Evolutionary conservation across 1,284 basidiomycete species (phyloP).

Genomic region (Fomes fomentarius): DNA sequence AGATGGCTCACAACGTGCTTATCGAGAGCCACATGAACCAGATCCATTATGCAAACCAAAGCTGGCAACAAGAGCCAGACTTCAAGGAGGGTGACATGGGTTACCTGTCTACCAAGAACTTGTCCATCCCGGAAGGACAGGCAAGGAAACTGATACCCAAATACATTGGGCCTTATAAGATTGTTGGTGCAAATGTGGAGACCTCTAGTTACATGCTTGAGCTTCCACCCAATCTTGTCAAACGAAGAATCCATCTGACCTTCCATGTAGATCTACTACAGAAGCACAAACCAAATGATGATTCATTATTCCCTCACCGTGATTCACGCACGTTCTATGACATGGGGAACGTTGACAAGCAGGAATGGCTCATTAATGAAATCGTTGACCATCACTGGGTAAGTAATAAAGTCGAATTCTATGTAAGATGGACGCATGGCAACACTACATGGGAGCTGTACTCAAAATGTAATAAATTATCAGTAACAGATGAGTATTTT

Average conservation of each 20-base stretch:
- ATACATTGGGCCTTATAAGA: conserved; percentile 37
- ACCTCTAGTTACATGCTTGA: conserved; percentile 29
- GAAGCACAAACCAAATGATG: conserved; percentile 1
- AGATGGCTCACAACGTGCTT: conserved; percentile 22
- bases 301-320: conserved; percentile 15
- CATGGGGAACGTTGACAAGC: not conserved
- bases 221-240: conserved; percentile 27
- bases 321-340: not conserved
- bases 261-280: conserved; percentile 19
- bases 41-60: not conserved
- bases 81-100: conserved; percentile 32
- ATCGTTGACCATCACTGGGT: conserved; percentile 22
- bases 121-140: conserved; percentile 32
- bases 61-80: not conserved
- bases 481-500: too few species aligned
- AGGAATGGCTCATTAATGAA: conserved; percentile 4
- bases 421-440: too few species aligned
- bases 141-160: conserved; percentile 37
- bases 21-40: conserved; percentile 21
- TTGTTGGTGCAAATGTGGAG: conserved; percentile 20
- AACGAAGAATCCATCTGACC: conserved; percentile 29
- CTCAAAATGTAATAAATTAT: too few species aligned
- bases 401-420: too few species aligned
- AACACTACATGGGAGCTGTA: too few species aligned
- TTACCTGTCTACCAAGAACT: conserved; percentile 31